Evolutionary conservation across 768 basidiomycete species (phyloP).

Genomic region (Trametes elegans): DNA sequence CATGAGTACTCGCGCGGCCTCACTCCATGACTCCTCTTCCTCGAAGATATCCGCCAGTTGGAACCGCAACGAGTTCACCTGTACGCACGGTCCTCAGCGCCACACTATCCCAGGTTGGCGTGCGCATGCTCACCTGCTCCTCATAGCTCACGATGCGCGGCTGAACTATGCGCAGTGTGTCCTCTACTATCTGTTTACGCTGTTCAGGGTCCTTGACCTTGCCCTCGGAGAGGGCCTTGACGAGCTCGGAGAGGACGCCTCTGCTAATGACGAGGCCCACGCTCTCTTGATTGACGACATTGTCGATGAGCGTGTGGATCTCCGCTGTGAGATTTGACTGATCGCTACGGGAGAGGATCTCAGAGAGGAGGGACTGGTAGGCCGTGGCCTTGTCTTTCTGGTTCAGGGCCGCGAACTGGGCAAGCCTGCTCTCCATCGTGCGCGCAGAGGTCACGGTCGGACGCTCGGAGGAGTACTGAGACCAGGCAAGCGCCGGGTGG

Average conservation of each 20-base stretch:
- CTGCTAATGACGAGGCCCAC: slow-evolving; percentile 86
- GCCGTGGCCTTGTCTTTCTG: slow-evolving; percentile 87
- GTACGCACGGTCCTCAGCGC: slow-evolving; percentile 2
- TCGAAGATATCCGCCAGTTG: slow-evolving; percentile 92
- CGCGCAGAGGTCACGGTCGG: too few relatives aligned
- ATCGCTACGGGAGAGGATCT: slow-evolving; percentile 55
- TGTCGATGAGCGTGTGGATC: slow-evolving; percentile 71
- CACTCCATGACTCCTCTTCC: slow-evolving; percentile 89
- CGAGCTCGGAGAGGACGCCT: slow-evolving; percentile 83
- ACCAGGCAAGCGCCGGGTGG: slow-evolving; percentile 5
- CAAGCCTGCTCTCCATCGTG: slow-evolving; percentile 64
- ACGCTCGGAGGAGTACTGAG: too few relatives aligned
- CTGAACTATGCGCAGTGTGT: slow-evolving; percentile 67
- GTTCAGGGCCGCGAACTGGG: slow-evolving; percentile 57
- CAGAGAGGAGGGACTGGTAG: slow-evolving; percentile 66
- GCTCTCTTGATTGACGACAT: slow-evolving; percentile 78
- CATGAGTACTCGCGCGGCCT: slow-evolving; percentile 89
- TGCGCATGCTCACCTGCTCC: slow-evolving; percentile 71
- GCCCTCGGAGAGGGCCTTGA: slow-evolving; percentile 61
- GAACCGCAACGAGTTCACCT: slow-evolving; percentile 84
- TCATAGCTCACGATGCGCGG: slow-evolving; percentile 89
- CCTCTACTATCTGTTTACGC: slow-evolving; percentile 72
- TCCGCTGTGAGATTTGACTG: slow-evolving; percentile 46
- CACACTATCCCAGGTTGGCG: background rate
- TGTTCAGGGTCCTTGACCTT: slow-evolving; percentile 51